Base-by-base conservation (phyloP, 768 basidiomycete species). In the Suillus subluteus region DNA sequence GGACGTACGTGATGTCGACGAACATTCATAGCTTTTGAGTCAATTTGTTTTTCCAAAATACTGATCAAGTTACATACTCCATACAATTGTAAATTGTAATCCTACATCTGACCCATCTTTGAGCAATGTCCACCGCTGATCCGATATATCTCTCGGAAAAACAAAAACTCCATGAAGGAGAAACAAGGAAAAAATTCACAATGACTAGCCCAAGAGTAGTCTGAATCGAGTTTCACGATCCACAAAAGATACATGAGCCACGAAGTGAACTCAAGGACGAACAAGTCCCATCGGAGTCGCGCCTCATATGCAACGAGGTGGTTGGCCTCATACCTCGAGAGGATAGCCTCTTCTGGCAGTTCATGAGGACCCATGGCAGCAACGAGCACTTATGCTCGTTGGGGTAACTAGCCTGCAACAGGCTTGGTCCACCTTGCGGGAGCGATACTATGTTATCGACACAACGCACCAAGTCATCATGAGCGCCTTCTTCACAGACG, bases 171-270 rank as follows among this genome's bases (percentile, higher is more conserved):
- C 50, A 35, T 23, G 15, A 52, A 52, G 50, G 50, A 52, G 50
- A 5, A 52, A 30, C 15, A 52, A 30, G 50, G 26, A 52, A 52
- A 52, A 52, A 52, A 52, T 30, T 52, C 26, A 52, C 12, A 48
- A 48, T n/a, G 30, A 52, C 50, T 26, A 52, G 26, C 15, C 26
- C 50, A 23, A 50, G 23, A 50, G 23, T 50, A 50, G 50, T 50
- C 50, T 50, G 50, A 50, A 50, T 50, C 50, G 50, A 50, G 50
- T 50, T 50, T 50, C 50, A 50, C 23, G 23, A 23, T 50, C 50
- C 6, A 50, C 23, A 26, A 50, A 50, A 50, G 50, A 26, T 50
- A 48, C 46, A 23, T 50, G 50, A 50, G 50, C 11, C 50, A 50
- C 50, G 50, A 50, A 50, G 50, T 50, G 23, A 50, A 50, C 50